phyloP scores from a whole-genome alignment of 1,139 yeast genomes.

The Diutina rugosa region DNA sequence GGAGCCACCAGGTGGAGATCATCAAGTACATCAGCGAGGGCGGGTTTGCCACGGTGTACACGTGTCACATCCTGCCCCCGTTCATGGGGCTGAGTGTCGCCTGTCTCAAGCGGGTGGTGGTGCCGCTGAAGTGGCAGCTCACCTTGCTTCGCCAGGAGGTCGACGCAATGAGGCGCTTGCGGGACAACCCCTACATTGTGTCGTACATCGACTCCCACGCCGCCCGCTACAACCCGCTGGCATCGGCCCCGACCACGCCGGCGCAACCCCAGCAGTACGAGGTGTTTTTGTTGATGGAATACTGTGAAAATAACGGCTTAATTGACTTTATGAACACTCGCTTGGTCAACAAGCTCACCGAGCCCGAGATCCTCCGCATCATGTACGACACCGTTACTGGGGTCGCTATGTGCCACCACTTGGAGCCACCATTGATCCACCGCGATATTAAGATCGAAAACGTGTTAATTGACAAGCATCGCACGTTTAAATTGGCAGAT shows the following conservation, averaged over 20 bases:
- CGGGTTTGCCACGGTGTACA: slow-evolving; percentile 72
- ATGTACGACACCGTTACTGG: slow-evolving; percentile 78
- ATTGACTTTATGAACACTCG: slow-evolving; percentile 94
- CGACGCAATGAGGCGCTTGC: slow-evolving; percentile 70
- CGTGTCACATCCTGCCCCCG: slow-evolving; percentile 44
- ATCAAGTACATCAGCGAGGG: slow-evolving; percentile 52
- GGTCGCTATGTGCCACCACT: slow-evolving; percentile 78
- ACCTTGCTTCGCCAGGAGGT: slow-evolving; percentile 65
- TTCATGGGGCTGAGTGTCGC: slow-evolving; percentile 36
- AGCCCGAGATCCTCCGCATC: slow-evolving; percentile 68
- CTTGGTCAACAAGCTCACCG: slow-evolving; percentile 66
- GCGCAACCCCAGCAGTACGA: slow-evolving; percentile 46
- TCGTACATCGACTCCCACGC: slow-evolving; percentile 93
- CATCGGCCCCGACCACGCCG: slow-evolving; percentile 7
- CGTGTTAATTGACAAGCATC: slow-evolving; percentile 64
- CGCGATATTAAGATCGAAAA: slow-evolving; percentile 94
- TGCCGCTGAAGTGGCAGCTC: slow-evolving; percentile 59
- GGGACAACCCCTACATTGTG: slow-evolving; percentile 71
- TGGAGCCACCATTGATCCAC: slow-evolving; percentile 73
- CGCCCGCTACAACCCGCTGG: slow-evolving; percentile 30
- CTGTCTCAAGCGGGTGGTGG: slow-evolving; percentile 64
- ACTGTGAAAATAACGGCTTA: slow-evolving; percentile 74
- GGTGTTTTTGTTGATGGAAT: slow-evolving; percentile 86
- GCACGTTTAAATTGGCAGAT: slow-evolving; percentile 76
- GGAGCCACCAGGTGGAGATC: slow-evolving; percentile 46